Evolutionary conservation across 208 protist genomes (phyloP).

Genomic region (Trypanosoma brucei): DNA sequence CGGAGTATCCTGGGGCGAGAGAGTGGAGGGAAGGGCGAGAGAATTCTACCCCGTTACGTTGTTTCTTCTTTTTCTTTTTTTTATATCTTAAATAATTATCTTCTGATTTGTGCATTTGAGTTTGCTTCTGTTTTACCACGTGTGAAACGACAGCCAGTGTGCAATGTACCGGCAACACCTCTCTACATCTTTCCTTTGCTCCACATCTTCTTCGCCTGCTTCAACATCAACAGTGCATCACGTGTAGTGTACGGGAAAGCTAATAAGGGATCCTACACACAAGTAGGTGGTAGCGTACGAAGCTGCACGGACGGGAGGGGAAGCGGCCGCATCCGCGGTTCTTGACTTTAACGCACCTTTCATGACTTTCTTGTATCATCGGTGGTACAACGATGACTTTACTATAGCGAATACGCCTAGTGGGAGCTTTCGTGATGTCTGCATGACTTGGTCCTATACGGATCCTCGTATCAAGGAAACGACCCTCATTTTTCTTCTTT

Average conservation of each 20-base stretch:
- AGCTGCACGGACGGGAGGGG: too few species aligned
- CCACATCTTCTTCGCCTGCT: too few species aligned
- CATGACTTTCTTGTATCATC: slow-evolving; percentile 18
- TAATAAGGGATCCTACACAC: too few species aligned
- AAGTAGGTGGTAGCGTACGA: too few species aligned
- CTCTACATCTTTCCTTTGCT: too few species aligned
- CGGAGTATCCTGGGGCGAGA: not conserved
- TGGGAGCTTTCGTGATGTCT: slow-evolving; percentile 12
- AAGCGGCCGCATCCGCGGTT: too few species aligned
- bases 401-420: not conserved
- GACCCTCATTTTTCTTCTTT: slow-evolving; percentile 13
- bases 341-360: not conserved
- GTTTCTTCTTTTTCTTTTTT: slow-evolving; percentile 13
- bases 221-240: too few species aligned
- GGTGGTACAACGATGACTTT: slow-evolving; percentile 17
- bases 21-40: not conserved
- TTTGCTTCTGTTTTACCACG: too few species aligned
- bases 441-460: slow-evolving; percentile 23
- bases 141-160: too few species aligned
- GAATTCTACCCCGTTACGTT: not conserved
- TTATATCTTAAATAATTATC: slow-evolving; percentile 8
- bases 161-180: too few species aligned
- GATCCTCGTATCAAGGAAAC: slow-evolving; percentile 16
- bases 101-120: too few species aligned
- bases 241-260: too few species aligned